A percentile compares a stretch with the other conserved stretches of the same genome.
phyloP scores from a whole-genome alignment of 371 early-diverging fungal genomes.

The Mucor piriformis region DNA sequence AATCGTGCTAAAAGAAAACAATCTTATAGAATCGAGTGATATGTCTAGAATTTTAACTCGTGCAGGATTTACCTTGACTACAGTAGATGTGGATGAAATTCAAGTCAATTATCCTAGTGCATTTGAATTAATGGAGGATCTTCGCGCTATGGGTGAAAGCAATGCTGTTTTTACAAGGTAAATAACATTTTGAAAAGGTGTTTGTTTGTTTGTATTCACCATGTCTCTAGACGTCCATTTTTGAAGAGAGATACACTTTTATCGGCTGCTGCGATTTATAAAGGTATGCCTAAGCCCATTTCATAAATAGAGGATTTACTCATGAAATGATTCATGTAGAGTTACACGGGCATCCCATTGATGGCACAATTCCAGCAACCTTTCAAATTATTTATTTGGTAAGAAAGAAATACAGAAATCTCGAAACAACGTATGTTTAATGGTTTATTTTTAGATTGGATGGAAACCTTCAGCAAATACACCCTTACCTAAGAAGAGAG shows the following conservation, averaged over 20 bases:
- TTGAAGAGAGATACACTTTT: constrained; percentile 81
- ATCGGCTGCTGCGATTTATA: constrained; percentile 88
- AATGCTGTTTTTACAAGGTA: constrained; percentile 87
- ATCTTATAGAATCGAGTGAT: constrained; percentile 75
- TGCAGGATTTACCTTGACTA: constrained; percentile 88
- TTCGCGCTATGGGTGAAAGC: constrained; percentile 93
- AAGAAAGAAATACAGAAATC: constrained; percentile 16
- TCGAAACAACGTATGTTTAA: not conserved
- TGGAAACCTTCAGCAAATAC: constrained; percentile 84
- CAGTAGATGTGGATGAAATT: constrained; percentile 94
- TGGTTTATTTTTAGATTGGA: constrained; percentile 63
- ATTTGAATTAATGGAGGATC: constrained; percentile 89
- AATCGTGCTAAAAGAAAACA: no score
- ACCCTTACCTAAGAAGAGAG: constrained; percentile 73
- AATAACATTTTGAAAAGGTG: not conserved
- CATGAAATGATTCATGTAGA: constrained; percentile 49
- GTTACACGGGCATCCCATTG: constrained; percentile 86
- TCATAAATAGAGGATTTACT: not conserved
- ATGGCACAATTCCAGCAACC: constrained; percentile 93
- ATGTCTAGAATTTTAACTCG: constrained; percentile 79
- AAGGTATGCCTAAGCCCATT: constrained; percentile 54
- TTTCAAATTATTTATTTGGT: constrained; percentile 88
- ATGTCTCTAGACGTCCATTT: constrained; percentile 55
- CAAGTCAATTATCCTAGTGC: constrained; percentile 91
- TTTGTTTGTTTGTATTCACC: not conserved